phyloP scores from a whole-genome alignment of 2,329 filamentous ascomycete genomes.

The Lanzia echinophila region DNA sequence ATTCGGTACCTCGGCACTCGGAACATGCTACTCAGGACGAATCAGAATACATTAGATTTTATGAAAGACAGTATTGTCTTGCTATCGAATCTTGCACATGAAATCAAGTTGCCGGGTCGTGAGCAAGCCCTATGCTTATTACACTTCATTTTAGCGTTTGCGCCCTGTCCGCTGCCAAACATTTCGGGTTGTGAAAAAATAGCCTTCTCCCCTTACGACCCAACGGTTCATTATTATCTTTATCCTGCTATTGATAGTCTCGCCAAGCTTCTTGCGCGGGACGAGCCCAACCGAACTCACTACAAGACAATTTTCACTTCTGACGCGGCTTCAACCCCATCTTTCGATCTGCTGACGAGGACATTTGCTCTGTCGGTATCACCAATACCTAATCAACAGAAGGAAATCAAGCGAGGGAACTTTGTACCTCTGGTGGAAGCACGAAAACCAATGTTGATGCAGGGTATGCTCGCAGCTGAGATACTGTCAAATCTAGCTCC shows the following conservation, averaged over 20 bases:
- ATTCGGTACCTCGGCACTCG: slow-evolving; percentile 85
- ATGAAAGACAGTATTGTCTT: slow-evolving; percentile 93
- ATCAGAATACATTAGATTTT: slow-evolving; percentile 84
- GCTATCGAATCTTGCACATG: slow-evolving; percentile 79
- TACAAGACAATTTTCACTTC: slow-evolving; percentile 77
- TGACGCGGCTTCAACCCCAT: slow-evolving; percentile 56
- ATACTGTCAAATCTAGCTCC: slow-evolving; percentile 73
- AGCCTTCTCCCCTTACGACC: slow-evolving; percentile 76
- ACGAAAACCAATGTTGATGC: slow-evolving; percentile 84
- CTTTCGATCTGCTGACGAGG: slow-evolving; percentile 76
- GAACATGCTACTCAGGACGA: slow-evolving; percentile 74
- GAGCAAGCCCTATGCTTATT: slow-evolving; percentile 84
- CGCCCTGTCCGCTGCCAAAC: slow-evolving; percentile 67
- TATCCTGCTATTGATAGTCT: slow-evolving; percentile 84
- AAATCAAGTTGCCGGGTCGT: slow-evolving; percentile 72
- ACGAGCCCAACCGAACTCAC: slow-evolving; percentile 83
- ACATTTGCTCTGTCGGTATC: slow-evolving; percentile 83
- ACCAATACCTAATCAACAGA: slow-evolving; percentile 69
- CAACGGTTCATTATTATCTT: slow-evolving; percentile 76
- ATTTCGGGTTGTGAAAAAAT: slow-evolving; percentile 47
- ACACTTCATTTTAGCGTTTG: slow-evolving; percentile 86
- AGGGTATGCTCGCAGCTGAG: slow-evolving; percentile 84
- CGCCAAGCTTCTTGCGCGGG: slow-evolving; percentile 84
- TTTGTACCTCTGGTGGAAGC: slow-evolving; percentile 66
- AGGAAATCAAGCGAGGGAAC: slow-evolving; percentile 49